phyloP scores from a whole-genome alignment of 202 grass and related monocot genomes.

The Musa balbisiana region DNA sequence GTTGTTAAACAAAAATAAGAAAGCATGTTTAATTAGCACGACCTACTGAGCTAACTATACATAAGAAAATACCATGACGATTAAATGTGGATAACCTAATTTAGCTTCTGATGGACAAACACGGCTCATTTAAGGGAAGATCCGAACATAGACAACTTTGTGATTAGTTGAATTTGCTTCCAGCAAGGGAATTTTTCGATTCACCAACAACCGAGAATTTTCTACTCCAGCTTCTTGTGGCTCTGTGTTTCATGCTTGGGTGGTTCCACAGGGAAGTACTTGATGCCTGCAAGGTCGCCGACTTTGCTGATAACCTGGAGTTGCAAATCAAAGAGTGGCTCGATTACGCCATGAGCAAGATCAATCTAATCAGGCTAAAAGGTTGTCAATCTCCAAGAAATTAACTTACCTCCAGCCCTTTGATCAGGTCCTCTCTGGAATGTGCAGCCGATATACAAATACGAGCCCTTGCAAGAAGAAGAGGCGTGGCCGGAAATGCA shows the following conservation, averaged over 20 bases:
- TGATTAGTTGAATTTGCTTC: background rate
- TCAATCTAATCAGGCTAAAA: background rate
- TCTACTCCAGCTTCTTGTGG: slow-evolving; percentile 9
- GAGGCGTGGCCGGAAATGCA: slow-evolving; percentile 75
- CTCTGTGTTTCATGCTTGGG: slow-evolving; percentile 28
- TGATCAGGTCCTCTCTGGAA: slow-evolving; percentile 59
- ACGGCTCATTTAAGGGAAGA: background rate
- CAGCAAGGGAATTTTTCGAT: too few relatives aligned
- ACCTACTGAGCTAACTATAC: slow-evolving; percentile 3
- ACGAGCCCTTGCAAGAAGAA: slow-evolving; percentile 69
- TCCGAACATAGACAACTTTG: background rate
- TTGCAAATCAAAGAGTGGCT: background rate
- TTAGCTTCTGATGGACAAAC: background rate
- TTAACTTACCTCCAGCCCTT: slow-evolving; percentile 53
- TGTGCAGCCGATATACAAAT: slow-evolving; percentile 97
- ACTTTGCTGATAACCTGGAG: slow-evolving; percentile 78
- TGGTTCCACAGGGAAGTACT: slow-evolving; percentile 68
- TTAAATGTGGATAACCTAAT: background rate
- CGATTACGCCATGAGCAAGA: background rate
- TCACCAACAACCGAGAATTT: background rate
- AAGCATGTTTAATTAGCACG: background rate
- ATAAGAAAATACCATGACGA: background rate
- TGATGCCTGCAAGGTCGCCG: slow-evolving; percentile 68
- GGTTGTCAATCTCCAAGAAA: background rate
- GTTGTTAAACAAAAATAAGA: background rate